Evolutionary conservation across 805 yeast species (phyloP).

Genomic region (Diddensiella caesifluorescens): DNA sequence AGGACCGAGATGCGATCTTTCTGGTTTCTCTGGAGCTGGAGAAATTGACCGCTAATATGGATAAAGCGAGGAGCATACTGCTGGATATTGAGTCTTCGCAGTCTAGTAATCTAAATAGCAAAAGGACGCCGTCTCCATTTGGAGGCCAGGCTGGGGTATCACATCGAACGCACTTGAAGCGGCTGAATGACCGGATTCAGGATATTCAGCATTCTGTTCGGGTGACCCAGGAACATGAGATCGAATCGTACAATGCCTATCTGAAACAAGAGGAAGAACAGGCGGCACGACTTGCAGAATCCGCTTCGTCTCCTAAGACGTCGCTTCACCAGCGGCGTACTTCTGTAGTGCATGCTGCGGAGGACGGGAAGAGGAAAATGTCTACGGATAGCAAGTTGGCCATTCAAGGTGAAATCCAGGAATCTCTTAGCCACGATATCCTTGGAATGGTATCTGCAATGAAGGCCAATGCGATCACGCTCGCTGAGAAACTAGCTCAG

Average conservation of each 20-base stretch:
- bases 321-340: background rate
- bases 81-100: constrained; percentile 17
- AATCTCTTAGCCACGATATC: constrained; percentile 45
- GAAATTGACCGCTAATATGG: constrained; percentile 19
- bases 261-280: constrained; percentile 3
- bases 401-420: constrained; percentile 36
- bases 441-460: constrained; percentile 44
- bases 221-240: constrained; percentile 9
- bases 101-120: background rate
- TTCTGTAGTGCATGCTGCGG: background rate
- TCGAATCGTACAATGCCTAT: constrained; percentile 2
- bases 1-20: constrained; percentile 14
- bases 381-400: constrained; percentile 25
- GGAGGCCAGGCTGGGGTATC: background rate
- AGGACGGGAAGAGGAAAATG: background rate
- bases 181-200: constrained; percentile 16
- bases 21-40: constrained; percentile 17
- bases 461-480: constrained; percentile 42
- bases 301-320: background rate
- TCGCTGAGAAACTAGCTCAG: constrained; percentile 36
- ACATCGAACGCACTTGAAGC: constrained; percentile 10
- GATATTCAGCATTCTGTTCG: constrained; percentile 11
- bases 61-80: constrained; percentile 18
- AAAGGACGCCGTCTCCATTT: background rate
- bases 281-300: background rate